Percentiles rank a stretch among this genome's conserved stretches.
These are phyloP conservation scores for Suhomyces pyralidae DNA, from an alignment of 805 yeast species.

Conservation along the genomic window DNA sequence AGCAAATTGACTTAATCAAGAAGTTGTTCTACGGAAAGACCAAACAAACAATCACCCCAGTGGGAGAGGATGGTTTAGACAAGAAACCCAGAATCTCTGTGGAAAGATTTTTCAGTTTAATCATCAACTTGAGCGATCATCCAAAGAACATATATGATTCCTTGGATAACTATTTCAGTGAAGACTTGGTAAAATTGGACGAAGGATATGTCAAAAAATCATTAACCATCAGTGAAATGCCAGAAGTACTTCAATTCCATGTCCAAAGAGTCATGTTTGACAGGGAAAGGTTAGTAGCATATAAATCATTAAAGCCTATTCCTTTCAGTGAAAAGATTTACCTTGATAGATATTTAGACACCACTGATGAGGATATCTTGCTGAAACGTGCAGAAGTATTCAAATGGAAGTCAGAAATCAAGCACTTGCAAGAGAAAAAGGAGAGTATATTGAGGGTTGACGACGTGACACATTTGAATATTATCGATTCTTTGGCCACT, in stretches of 20 bases:
- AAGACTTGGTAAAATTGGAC: constrained; percentile 64
- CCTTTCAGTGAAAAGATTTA: constrained; percentile 76
- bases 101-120: constrained; percentile 77
- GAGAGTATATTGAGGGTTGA: constrained; percentile 43
- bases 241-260: constrained; percentile 84
- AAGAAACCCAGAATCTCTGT: constrained; percentile 34
- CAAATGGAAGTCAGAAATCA: constrained; percentile 59
- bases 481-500: constrained; percentile 45
- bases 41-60: constrained; percentile 67
- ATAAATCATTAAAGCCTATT: constrained; percentile 78
- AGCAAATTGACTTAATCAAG: constrained; percentile 80
- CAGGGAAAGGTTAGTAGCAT: constrained; percentile 64
- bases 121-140: constrained; percentile 83
- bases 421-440: constrained; percentile 41
- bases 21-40: constrained; percentile 81
- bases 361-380: constrained; percentile 55
- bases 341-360: constrained; percentile 84
- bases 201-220: constrained; percentile 74
- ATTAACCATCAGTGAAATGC: constrained; percentile 67
- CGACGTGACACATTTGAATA: constrained; percentile 27
- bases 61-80: constrained; percentile 37
- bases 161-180: constrained; percentile 76
- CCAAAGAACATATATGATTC: constrained; percentile 91
- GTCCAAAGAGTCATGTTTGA: constrained; percentile 93
- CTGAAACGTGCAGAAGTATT: constrained; percentile 54